Evolutionary conservation across 805 yeast genomes (phyloP).

Genomic region (Kodamaea lidongshanica): DNA sequence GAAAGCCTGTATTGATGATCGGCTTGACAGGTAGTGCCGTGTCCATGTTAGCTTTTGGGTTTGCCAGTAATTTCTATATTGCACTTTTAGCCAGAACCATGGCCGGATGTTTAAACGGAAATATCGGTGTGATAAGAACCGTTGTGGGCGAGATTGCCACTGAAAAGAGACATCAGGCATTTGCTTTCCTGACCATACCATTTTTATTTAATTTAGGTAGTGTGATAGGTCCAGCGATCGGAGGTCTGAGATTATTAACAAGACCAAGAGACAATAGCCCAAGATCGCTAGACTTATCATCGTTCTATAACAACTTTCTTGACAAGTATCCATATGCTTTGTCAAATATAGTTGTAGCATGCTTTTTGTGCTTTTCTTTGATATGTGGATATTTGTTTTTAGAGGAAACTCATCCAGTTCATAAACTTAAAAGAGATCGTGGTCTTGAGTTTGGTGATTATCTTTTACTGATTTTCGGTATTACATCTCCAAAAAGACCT

Average conservation of each 20-base stretch:
- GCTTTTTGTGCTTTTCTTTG: slow-evolving; percentile 30
- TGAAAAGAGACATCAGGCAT: slow-evolving; percentile 53
- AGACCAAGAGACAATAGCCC: slow-evolving; percentile 28
- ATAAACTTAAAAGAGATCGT: slow-evolving; percentile 34
- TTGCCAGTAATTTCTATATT: slow-evolving; percentile 44
- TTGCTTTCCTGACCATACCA: slow-evolving; percentile 59
- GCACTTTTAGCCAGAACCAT: slow-evolving; percentile 49
- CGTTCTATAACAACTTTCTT: slow-evolving; percentile 25
- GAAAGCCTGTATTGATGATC: slow-evolving; percentile 46
- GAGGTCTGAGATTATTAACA: slow-evolving; percentile 45
- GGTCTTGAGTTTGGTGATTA: slow-evolving; percentile 43
- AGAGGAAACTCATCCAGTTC: slow-evolving; percentile 46
- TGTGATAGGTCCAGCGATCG: slow-evolving; percentile 56
- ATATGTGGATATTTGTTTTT: slow-evolving; percentile 40
- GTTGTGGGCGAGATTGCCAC: slow-evolving; percentile 54
- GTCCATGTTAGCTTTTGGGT: slow-evolving; percentile 47
- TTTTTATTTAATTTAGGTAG: slow-evolving; percentile 56
- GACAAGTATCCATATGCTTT: slow-evolving; percentile 44
- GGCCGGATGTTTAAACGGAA: slow-evolving; percentile 58
- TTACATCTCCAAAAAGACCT: slow-evolving; percentile 14
- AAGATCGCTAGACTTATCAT: slow-evolving; percentile 1
- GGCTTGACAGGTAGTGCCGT: slow-evolving; percentile 51
- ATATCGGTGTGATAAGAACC: slow-evolving; percentile 60
- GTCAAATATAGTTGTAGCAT: slow-evolving; percentile 45
- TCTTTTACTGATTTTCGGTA: slow-evolving; percentile 15